Base-by-base conservation (phyloP, 139 green algal genomes). In the Chlorella sorokiniana region DNA sequence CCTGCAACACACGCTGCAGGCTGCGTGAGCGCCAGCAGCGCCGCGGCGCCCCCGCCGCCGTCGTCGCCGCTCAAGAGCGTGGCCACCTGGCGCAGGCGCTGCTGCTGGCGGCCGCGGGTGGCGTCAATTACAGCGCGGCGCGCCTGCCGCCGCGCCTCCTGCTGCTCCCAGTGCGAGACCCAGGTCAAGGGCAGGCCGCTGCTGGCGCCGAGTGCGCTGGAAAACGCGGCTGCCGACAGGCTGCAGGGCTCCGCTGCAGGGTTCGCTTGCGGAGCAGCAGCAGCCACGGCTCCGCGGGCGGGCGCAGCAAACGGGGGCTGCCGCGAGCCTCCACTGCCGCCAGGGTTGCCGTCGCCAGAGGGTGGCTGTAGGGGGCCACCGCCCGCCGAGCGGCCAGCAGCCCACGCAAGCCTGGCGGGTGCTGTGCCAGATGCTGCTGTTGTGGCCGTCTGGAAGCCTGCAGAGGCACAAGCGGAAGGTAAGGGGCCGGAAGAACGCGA, bases 121-220 rank as follows among this genome's bases (percentile, higher is more conserved):
- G 33, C 65, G 25, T 51, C 51, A 0, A 74, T 40, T 16, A 84
- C 23, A 1, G 51, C n/a, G 14, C 67, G 52, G n/a, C 68, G 52
- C 3, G 75, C 73, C 11, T 56, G 29, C 23, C 38, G 48, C 38
- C 44, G 41, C 40, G 76, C 83, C 78, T 85, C 83, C 38, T 78
- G 29, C 69, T 76, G 78, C 56, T 64, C 69, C 83, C 78, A 84
- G 68, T 87, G 70, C 8, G 83, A 51, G 23, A 87, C 41, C 83
- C 83, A 87, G 1, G 78, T 82, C 33, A 61, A 11, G 5, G 27
- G 42, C 42, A 87, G 73, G 27, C 45, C 45, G 4, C n/a, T 45
- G n/a, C 63, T 27, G 35, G 75, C 72, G 18, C 71, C 59, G 29
- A 81, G 75, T 2, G 73, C 73, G 4, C 37, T 68, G 10, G 52